Evolutionary conservation across 768 basidiomycete genomes (phyloP), one percentile per base, ranked within the genome.

Genomic region (Basidioascus undulatus): DNA sequence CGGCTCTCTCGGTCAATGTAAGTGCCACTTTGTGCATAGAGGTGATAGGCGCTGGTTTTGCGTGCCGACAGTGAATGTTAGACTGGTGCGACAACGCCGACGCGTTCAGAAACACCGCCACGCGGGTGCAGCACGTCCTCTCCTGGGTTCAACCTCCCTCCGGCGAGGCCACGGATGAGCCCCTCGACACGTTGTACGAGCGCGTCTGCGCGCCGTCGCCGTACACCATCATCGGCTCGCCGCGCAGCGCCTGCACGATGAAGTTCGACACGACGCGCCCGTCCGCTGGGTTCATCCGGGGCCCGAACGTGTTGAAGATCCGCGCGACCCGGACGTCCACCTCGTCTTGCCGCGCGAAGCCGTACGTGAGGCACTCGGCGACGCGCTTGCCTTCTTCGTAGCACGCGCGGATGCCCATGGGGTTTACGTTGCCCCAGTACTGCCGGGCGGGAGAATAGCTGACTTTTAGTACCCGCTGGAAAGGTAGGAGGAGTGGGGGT

Each of bases 331-430:
- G 76, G 39, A 96, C 82, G 50, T 94, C 81, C 45, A 98, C 87
- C 41, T 75, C 74, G 54, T 96, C 84, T 58, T 92, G 92, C 44
- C 79, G 68, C 48, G 81, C 77, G 66, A 78, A 96, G 31, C 87
- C 87, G 54, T 96, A 98, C 6, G 89, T 87, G 49, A 98, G 61
- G 15, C 89, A 92, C 62, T 98, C 92, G 31, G 92, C 89, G 30
- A 96, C 89, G 51, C 92, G 84, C 64, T 98, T 98, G 37, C 92
- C 92, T 61, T 98, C 92, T 54, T 98, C 92, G 56, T 98, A 98
- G 61, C 92, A 98, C n/a, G 89, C 87, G 46, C 92, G 80, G 44
- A 81, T 81, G 19, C 92, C 92, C 51, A 87, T 92, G 32, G 86
- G 86, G 65, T 98, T 98, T 55, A 98, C 92, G 59, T 96, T 76